These are phyloP conservation scores for Artemisia tridentata DNA, from an alignment of 129 eudicot species.

Conservation along the genomic window DNA sequence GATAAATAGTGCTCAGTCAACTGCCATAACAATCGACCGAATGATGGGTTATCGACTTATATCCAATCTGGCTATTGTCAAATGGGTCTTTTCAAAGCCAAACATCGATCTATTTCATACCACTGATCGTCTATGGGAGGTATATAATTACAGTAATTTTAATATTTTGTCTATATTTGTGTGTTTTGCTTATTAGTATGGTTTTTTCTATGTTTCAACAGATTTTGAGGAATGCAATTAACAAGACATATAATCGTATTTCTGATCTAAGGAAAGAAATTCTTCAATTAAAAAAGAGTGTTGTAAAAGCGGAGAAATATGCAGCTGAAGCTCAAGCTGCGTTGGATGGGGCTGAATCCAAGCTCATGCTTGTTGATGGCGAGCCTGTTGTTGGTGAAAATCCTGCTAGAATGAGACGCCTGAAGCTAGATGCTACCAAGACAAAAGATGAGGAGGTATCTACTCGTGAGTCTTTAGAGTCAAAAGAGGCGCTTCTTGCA, in stretches of 20 bases:
- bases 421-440: constrained; percentile 61
- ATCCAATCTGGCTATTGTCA: constrained; percentile 85
- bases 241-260: constrained; percentile 87
- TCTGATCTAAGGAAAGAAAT: constrained; percentile 86
- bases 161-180: background rate
- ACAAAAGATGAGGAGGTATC: constrained; percentile 73
- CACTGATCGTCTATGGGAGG: constrained; percentile 96
- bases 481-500: constrained; percentile 83
- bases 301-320: constrained; percentile 52
- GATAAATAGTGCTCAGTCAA: constrained; percentile 85
- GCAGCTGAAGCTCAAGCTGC: constrained; percentile 74
- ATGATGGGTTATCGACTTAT: constrained; percentile 99
- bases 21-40: constrained; percentile 84
- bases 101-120: constrained; percentile 80
- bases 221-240: constrained; percentile 81
- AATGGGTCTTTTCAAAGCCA: constrained; percentile 79
- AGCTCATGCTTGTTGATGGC: constrained; percentile 87
- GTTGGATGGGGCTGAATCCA: constrained; percentile 61
- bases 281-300: constrained; percentile 46
- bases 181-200: constrained; percentile 1
- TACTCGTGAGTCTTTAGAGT: constrained; percentile 77
- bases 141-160: constrained; percentile 31
- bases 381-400: constrained; percentile 94
- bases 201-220: constrained; percentile 25
- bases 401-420: constrained; percentile 76